Conservation (phyloP, 2,329 filamentous ascomycete species). For the Akanthomyces muscarius region DNA sequence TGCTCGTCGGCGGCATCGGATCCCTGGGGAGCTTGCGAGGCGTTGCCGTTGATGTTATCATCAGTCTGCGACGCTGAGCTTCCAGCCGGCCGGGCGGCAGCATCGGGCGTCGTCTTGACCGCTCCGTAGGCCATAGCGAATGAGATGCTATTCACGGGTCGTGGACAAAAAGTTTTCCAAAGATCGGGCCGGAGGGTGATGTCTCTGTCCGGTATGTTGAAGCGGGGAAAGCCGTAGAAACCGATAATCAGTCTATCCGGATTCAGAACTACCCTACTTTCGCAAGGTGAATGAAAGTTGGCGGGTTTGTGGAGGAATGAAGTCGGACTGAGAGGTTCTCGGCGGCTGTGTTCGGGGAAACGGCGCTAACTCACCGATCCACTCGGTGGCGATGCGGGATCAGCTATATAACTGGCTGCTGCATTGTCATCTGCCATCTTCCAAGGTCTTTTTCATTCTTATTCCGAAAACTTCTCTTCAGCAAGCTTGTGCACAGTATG, state of each 20-base stretch:
- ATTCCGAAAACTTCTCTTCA: no score
- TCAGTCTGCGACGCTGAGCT: not conserved
- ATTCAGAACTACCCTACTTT: not conserved
- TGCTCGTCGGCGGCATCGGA: not conserved
- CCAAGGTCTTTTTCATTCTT: no score
- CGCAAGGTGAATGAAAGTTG: not conserved
- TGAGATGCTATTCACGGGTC: not conserved
- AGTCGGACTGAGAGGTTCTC: not conserved
- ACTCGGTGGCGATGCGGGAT: not conserved
- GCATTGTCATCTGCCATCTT: no score
- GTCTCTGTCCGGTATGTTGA: not conserved
- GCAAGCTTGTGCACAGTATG: no score
- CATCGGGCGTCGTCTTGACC: not conserved
- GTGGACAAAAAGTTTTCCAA: not conserved
- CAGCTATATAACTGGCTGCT: not conserved
- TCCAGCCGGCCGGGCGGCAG: not conserved
- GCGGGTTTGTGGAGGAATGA: not conserved
- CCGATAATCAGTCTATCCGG: no score
- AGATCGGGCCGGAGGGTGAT: not conserved
- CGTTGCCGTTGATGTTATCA: not conserved
- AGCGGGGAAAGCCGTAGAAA: no score
- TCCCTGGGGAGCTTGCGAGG: not conserved
- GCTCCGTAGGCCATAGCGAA: conserved; percentile 9
- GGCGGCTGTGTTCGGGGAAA: not conserved
- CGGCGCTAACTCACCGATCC: conserved; percentile 6